A percentile compares a stretch with the other conserved stretches of the same genome.
Evolutionary conservation across 139 green algal species (phyloP).

Genomic region (Zygnema cylindricum): DNA sequence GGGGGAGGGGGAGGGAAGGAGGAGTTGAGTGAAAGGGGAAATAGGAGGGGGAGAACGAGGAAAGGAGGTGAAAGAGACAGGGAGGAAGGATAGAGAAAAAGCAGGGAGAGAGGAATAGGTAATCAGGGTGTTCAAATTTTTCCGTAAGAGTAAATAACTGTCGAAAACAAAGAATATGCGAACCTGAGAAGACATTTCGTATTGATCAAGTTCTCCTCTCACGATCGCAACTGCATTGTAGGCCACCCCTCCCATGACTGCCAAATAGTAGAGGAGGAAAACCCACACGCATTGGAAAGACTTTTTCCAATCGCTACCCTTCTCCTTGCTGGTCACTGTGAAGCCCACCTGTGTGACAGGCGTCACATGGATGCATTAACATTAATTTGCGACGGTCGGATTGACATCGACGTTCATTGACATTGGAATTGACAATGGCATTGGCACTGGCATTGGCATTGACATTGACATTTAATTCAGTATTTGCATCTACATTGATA

Average conservation of each 20-base stretch:
- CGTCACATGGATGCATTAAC: too few species aligned
- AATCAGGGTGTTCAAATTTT: too few species aligned
- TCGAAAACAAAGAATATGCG: not conserved
- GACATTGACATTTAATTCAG: too few species aligned
- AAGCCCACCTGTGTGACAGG: slow-evolving; percentile 32
- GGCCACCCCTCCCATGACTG: not conserved
- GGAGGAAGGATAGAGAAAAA: not conserved
- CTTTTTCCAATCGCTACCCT: slow-evolving; percentile 29
- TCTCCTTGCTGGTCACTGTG: slow-evolving; percentile 38
- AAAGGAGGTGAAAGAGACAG: not conserved
- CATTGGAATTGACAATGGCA: too few species aligned
- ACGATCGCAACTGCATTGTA: slow-evolving; percentile 27
- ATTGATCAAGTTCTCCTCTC: not conserved
- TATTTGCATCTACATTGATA: too few species aligned
- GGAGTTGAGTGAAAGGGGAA: not conserved
- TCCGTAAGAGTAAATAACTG: too few species aligned
- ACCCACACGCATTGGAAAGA: slow-evolving; percentile 28
- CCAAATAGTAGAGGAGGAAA: slow-evolving; percentile 39
- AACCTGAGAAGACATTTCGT: not conserved
- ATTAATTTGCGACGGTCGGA: too few species aligned
- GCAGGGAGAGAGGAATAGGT: not conserved
- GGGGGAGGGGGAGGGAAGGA: not conserved
- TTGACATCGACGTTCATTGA: too few species aligned
- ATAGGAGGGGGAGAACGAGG: not conserved
- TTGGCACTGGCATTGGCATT: too few species aligned